phyloP scores from a whole-genome alignment of 163 green algal genomes.

The Scenedesmus sp. region DNA sequence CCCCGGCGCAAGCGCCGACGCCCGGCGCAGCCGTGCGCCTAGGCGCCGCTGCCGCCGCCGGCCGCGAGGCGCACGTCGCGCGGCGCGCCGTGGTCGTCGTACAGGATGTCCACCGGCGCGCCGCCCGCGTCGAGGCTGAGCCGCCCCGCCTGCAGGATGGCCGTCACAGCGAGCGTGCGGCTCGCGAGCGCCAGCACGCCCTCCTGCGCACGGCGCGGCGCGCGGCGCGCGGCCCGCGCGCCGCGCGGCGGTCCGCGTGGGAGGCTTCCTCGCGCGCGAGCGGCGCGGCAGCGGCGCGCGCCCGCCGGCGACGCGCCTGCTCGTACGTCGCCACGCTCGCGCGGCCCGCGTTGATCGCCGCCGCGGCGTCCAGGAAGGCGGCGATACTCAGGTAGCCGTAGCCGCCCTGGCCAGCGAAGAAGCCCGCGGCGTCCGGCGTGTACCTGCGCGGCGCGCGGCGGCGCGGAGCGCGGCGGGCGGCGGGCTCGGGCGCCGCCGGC shows the following conservation, averaged over 20 bases:
- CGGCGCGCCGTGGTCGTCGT: conserved; percentile 46
- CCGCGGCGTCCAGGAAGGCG: conserved; percentile 52
- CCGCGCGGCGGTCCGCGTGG: too few relatives aligned
- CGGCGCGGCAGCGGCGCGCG: too few relatives aligned
- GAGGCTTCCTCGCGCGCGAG: too few relatives aligned
- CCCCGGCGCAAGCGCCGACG: too few relatives aligned
- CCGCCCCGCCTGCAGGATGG: conserved; percentile 67
- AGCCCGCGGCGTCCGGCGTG: conserved; percentile 55
- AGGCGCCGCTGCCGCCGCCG: background rate
- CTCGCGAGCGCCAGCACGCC: conserved; percentile 50
- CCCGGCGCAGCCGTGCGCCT: too few relatives aligned
- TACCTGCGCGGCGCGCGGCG: conserved; percentile 49
- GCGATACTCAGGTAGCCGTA: conserved; percentile 71
- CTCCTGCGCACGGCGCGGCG: too few relatives aligned
- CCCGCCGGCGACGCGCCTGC: too few relatives aligned
- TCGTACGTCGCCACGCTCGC: conserved; percentile 21
- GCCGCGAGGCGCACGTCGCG: conserved; percentile 21
- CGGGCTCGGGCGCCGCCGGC: too few relatives aligned
- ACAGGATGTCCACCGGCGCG: conserved; percentile 42
- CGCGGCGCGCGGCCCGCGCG: too few relatives aligned
- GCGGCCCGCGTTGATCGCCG: conserved; percentile 17
- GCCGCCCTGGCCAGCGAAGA: conserved; percentile 69
- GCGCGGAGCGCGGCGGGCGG: background rate
- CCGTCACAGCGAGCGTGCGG: conserved; percentile 54
- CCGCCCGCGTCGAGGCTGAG: conserved; percentile 52